Evolutionary conservation across 2,329 filamentous ascomycete genomes (phyloP).

Genomic region (Ophiosphaerella herpotricha): DNA sequence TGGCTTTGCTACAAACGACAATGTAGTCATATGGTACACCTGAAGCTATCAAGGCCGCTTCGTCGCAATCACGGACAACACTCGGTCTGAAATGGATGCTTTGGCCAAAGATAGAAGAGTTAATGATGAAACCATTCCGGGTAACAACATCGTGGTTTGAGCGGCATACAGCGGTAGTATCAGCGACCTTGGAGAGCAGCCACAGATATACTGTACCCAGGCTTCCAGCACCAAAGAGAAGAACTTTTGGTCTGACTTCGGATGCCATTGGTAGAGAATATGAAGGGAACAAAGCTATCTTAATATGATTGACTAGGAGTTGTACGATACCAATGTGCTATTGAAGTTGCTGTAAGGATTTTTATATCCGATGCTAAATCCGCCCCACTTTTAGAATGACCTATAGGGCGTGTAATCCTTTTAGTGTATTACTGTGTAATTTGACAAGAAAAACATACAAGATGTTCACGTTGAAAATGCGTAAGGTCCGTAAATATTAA

Average conservation of each 20-base stretch:
- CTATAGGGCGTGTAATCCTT: too few species aligned
- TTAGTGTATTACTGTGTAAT: too few species aligned
- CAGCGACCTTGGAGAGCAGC: conserved; percentile 46
- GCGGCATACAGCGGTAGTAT: conserved; percentile 52
- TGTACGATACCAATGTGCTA: too few species aligned
- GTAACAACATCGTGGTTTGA: conserved; percentile 52
- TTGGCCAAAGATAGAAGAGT: conserved; percentile 45
- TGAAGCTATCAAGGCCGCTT: conserved; percentile 35
- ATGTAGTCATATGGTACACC: conserved; percentile 51
- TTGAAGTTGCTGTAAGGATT: too few species aligned
- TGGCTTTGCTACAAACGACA: conserved; percentile 54
- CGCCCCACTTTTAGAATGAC: too few species aligned
- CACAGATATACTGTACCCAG: conserved; percentile 51
- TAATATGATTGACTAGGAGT: too few species aligned
- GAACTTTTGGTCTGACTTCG: conserved; percentile 20
- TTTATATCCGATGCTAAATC: too few species aligned
- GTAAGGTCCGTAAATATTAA: too few species aligned
- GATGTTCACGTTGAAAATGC: too few species aligned
- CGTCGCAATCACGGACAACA: conserved; percentile 41
- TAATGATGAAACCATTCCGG: conserved; percentile 48
- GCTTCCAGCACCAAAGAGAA: conserved; percentile 52
- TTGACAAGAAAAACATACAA: too few species aligned
- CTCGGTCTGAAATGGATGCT: conserved; percentile 41
- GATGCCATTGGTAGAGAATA: conserved; percentile 8
- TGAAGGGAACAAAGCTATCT: background rate